These are phyloP conservation scores for Blakeslea trispora DNA, from an alignment of 371 early-diverging fungal species.

Conservation along the genomic window DNA sequence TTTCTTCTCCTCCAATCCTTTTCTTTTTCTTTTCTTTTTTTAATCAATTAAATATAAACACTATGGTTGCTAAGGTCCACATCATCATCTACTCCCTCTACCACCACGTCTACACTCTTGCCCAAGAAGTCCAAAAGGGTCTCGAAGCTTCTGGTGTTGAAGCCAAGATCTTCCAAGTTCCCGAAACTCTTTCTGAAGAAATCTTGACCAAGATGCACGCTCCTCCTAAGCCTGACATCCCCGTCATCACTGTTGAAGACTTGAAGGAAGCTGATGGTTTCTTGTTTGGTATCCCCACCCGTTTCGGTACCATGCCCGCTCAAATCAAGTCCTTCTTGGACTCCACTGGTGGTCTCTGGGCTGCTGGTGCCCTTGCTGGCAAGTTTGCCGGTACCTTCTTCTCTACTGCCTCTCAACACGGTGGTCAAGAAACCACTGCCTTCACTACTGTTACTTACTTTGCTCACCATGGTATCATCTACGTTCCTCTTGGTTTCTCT, in stretches of 20 bases:
- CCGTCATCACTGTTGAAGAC: constrained; percentile 59
- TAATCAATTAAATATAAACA: not conserved
- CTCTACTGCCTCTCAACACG: constrained; percentile 69
- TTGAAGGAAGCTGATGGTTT: constrained; percentile 75
- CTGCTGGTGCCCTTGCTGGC: constrained; percentile 60
- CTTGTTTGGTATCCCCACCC: constrained; percentile 64
- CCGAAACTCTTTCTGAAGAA: constrained; percentile 69
- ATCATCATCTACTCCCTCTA: constrained; percentile 75
- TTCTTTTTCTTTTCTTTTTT: constrained; percentile 5
- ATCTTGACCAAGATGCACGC: constrained; percentile 76
- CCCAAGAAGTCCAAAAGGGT: constrained; percentile 59
- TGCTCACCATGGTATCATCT: constrained; percentile 81
- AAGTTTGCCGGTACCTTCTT: constrained; percentile 78
- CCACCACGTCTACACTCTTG: constrained; percentile 74
- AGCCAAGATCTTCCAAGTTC: constrained; percentile 59
- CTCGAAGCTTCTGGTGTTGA: constrained; percentile 57
- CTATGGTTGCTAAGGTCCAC: constrained; percentile 47
- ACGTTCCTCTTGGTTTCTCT: constrained; percentile 73
- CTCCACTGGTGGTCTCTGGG: constrained; percentile 77
- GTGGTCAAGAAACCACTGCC: constrained; percentile 83
- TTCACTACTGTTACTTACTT: constrained; percentile 67
- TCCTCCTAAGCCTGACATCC: constrained; percentile 58
- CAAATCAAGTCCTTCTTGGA: constrained; percentile 77
- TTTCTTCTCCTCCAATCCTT: too few species aligned
- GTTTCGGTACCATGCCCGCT: constrained; percentile 75